Evolutionary conservation across 163 green algal genomes (phyloP), one percentile per base, ranked within the genome.

Genomic region (Chloromonas sp.): DNA sequence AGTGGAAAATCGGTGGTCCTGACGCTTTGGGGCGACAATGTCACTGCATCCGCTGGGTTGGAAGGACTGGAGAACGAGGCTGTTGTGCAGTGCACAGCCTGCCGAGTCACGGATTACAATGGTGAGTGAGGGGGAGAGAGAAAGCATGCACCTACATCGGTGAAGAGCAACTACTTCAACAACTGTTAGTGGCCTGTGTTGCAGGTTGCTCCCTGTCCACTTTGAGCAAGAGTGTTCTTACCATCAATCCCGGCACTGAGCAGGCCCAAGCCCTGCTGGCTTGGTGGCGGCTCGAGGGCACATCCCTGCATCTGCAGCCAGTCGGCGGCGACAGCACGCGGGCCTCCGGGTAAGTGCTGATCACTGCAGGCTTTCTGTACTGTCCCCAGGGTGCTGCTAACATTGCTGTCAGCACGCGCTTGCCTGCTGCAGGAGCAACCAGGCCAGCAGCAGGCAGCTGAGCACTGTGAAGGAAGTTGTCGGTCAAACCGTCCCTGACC

Each of bases 21-120:
- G 71, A 98, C 95, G 3, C 86, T 98, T 83, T 98, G 95, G 95
- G 90, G 88, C 58, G 83, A 89, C n/a, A 86, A 89, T 2, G 94
- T 93, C 0, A 89, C 89, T 36, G 36, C 36, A 36, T 36, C 36
- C 36, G 36, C 36, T 36, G 36, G 36, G 36, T 36, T 36, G 36
- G 36, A 36, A 36, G 36, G 36, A 36, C 36, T 36, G 36, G 36
- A 36, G 36, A 36, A 36, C 36, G 36, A 36, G 36, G 36, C 36
- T 36, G 84, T 89, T n/a, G 61, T 89, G 83, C 87, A 90, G 61
- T 78, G 95, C 60, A 92, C 90, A 60, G 59, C 79, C 74, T 93
- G 91, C 83, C 87, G 91, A 70, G 91, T 96, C 36, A 91, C 85
- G 0, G 91, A 94, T 77, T 98, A 91, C 89, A 95, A 96, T 81